Evolutionary conservation across 306 rosid species (phyloP), one percentile per base, ranked within the genome.

Genomic region (Rosa rugosa): DNA sequence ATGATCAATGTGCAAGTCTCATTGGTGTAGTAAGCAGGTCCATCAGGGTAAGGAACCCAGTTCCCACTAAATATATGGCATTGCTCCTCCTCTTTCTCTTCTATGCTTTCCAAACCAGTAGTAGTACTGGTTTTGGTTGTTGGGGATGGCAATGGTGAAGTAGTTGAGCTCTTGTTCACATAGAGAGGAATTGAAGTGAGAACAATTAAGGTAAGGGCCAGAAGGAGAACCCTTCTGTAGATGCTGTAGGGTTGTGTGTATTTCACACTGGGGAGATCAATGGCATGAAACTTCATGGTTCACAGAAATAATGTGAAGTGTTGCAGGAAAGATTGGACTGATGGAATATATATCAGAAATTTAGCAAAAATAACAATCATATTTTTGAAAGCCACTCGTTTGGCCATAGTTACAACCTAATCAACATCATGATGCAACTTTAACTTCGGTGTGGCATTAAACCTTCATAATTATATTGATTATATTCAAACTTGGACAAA

Each of bases 61-160:
- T 82, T 83, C 16, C 99, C 99, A 20, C 78, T 75, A 69, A 89
- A 93, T 34, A 95, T 45, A 72, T 91, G 71, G 63, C 99, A 95
- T 63, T 75, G 47, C 31, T 36, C 49, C 41, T 83, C 81, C 56
- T 50, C 72, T 54, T 25, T 23, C 22, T 64, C 40, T 69, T 78
- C 81, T 44, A 44, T 59, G 64, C 7, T 80, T 72, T 66, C 44
- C 71, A 67, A 57, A 44, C 59, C 80, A 18, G 71, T 12, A 63
- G 13, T 57, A 22, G 5, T 40, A 17, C 69, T 47, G 60, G 2
- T 41, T 68, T 82, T 72, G 22, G 59, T 65, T 78, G 46, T 60
- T 2, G 87, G 82, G 50, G 60, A 27, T 4, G 63, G 53, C 46
- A 84, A n/a, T 80, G 86, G 76, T 27, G 85, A 80, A 14, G 66